Evolutionary conservation across 257 asterid genomes (phyloP).

Genomic region (Gentiana dahurica): DNA sequence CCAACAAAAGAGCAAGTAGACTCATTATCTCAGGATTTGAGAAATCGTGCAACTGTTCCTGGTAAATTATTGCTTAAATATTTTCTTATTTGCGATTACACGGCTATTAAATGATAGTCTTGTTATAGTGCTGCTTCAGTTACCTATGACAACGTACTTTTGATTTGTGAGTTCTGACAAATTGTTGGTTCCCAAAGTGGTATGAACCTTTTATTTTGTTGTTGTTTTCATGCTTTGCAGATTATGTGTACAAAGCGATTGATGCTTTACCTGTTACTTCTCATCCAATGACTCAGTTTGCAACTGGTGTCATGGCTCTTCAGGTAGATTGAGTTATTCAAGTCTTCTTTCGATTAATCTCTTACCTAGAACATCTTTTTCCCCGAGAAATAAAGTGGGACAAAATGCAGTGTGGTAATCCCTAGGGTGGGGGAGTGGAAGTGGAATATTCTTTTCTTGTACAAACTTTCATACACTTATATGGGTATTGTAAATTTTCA

Average conservation of each 20-base stretch:
- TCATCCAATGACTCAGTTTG: constrained; percentile 94
- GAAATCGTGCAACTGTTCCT: constrained; percentile 82
- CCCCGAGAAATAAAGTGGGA: not conserved
- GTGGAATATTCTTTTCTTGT: not conserved
- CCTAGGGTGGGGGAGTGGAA: too few relatives aligned
- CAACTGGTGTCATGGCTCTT: constrained; percentile 98
- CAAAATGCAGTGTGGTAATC: not conserved
- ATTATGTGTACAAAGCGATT: constrained; percentile 71
- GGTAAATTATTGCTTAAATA: constrained; percentile 37
- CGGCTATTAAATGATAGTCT: not conserved
- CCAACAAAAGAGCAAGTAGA: constrained; percentile 93
- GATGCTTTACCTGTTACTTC: constrained; percentile 71
- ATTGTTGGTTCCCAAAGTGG: too few relatives aligned
- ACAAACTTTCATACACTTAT: not conserved
- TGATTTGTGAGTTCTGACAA: too few relatives aligned
- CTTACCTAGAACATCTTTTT: not conserved
- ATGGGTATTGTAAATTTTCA: too few relatives aligned
- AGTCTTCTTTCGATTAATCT: not conserved
- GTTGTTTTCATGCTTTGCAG: constrained; percentile 26
- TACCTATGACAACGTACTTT: too few relatives aligned
- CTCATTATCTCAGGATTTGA: constrained; percentile 77
- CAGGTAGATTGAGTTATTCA: constrained; percentile 33
- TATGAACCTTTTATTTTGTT: too few relatives aligned
- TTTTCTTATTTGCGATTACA: not conserved
- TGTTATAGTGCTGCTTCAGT: too few relatives aligned